Conservation (phyloP, 169 alveolate species). For the Plasmodium chabaudi region DNA sequence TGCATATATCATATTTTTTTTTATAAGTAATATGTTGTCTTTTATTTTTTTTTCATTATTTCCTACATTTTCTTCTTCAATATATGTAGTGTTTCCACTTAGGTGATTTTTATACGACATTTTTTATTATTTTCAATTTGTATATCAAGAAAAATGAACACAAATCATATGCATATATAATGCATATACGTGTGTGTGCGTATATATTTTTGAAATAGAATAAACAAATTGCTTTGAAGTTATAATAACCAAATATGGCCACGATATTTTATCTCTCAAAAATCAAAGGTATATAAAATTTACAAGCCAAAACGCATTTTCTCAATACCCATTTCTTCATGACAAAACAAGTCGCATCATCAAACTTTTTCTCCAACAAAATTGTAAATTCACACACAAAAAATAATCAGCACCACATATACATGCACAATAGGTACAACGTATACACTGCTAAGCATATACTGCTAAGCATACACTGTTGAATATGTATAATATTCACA, state of each 20-base stretch:
- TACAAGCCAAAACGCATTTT: too few relatives aligned
- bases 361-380: too few relatives aligned
- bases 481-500: neutral
- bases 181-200: neutral
- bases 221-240: too few relatives aligned
- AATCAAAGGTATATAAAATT: too few relatives aligned
- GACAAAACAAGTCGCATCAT: too few relatives aligned
- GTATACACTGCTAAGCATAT: neutral
- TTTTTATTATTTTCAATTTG: neutral
- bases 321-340: too few relatives aligned
- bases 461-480: too few relatives aligned
- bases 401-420: too few relatives aligned
- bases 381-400: too few relatives aligned
- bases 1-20: constrained; percentile 74
- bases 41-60: constrained; percentile 53
- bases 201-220: too few relatives aligned
- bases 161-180: neutral
- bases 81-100: constrained; percentile 6
- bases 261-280: too few relatives aligned
- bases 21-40: constrained; percentile 61
- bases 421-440: neutral
- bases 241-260: too few relatives aligned
- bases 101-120: constrained; percentile 70
- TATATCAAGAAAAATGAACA: neutral
- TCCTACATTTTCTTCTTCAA: constrained; percentile 36